Percentiles rank a stretch among this genome's conserved stretches.
phyloP scores from a whole-genome alignment of 805 yeast species.

The Aciculoconidium aculeatum region DNA sequence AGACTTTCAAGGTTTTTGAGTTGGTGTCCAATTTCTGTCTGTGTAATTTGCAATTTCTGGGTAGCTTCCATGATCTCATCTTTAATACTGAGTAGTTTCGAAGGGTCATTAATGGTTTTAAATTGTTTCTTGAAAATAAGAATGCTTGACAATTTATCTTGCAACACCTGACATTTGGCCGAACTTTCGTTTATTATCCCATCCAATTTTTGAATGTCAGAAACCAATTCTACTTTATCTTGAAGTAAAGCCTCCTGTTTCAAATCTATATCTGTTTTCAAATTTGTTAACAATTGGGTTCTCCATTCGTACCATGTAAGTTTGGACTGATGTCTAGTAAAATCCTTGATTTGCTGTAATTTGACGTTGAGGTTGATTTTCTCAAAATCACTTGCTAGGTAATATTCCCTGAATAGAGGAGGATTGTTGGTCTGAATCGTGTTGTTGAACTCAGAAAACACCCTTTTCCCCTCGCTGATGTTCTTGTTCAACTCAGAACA shows the following conservation, averaged over 20 bases:
- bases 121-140: constrained; percentile 8
- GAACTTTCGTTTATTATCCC: constrained; percentile 8
- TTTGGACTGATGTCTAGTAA: constrained; percentile 47
- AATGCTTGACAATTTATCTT: constrained; percentile 11
- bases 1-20: constrained; percentile 7
- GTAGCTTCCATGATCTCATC: constrained; percentile 14
- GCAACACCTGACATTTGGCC: constrained; percentile 8
- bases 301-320: constrained; percentile 64
- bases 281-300: constrained; percentile 41
- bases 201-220: constrained; percentile 12
- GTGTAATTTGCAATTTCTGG: constrained; percentile 10
- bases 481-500: constrained; percentile 48
- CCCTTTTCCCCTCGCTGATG: constrained; percentile 42
- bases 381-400: constrained; percentile 31
- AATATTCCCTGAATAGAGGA: constrained; percentile 43
- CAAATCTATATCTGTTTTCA: constrained; percentile 27
- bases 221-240: constrained; percentile 13
- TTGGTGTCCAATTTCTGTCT: constrained; percentile 8
- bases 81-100: constrained; percentile 11
- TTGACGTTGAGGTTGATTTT: constrained; percentile 41
- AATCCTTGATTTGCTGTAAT: constrained; percentile 44
- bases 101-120: constrained; percentile 8
- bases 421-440: constrained; percentile 45
- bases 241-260: constrained; percentile 15
- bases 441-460: constrained; percentile 43